Evolutionary conservation across 1,284 basidiomycete species (phyloP).

Genomic region (Ceratobasidium sp.): DNA sequence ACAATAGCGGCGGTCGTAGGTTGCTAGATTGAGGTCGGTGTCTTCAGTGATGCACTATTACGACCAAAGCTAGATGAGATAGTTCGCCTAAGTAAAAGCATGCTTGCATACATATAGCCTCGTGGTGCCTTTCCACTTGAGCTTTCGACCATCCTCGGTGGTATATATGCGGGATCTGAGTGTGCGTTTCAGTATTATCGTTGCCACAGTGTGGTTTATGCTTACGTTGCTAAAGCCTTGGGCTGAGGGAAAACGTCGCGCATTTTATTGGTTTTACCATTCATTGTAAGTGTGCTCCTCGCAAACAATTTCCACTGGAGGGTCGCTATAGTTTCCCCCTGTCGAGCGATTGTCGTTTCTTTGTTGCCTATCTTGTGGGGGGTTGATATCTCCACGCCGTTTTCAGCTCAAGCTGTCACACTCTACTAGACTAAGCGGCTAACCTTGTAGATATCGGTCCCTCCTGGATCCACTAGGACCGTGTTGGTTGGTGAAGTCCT

Average conservation of each 20-base stretch:
- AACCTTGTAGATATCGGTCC: conserved; percentile 18
- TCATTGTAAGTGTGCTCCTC: conserved; percentile 21
- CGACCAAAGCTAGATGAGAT: too few species aligned
- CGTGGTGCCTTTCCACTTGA: conserved; percentile 4
- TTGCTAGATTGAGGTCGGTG: conserved; percentile 19
- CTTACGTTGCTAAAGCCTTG: conserved; percentile 10
- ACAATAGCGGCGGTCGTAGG: conserved; percentile 16
- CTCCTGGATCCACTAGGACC: conserved; percentile 5
- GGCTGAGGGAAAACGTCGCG: neutral
- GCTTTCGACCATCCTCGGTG: neutral
- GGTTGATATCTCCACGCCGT: too few species aligned
- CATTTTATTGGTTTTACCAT: neutral
- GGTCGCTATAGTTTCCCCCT: conserved; percentile 4
- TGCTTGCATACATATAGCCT: conserved; percentile 9
- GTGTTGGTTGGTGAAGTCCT: conserved; percentile 31
- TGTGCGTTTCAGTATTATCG: neutral
- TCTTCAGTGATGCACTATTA: conserved; percentile 4
- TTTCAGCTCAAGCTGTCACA: neutral
- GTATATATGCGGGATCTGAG: conserved; percentile 22
- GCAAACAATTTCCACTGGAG: conserved; percentile 15
- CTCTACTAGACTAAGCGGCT: too few species aligned
- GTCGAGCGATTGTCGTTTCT: conserved; percentile 5
- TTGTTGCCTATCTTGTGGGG: neutral
- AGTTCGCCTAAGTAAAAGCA: too few species aligned
- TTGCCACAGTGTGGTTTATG: too few species aligned